These are phyloP conservation scores for Setaria viridis DNA, from an alignment of 202 grass and related monocot genomes.

Conservation along the genomic window DNA sequence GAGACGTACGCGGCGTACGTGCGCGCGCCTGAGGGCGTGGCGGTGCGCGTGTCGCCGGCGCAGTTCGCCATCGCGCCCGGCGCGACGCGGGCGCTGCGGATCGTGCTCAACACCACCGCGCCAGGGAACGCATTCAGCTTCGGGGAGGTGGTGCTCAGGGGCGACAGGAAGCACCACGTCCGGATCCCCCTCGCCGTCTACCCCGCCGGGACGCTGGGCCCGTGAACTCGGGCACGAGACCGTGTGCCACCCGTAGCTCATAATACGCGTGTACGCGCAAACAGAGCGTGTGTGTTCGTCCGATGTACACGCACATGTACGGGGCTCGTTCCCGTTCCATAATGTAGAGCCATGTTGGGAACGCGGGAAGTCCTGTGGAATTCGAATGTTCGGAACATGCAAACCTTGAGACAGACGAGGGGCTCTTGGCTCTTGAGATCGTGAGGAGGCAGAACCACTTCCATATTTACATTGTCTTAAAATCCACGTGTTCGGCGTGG, in stretches of 20 bases:
- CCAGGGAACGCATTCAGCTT: slow-evolving; percentile 65
- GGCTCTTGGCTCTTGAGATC: background rate
- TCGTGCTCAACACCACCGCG: slow-evolving; percentile 61
- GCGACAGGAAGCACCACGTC: slow-evolving; percentile 70
- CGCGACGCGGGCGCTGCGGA: slow-evolving; percentile 49
- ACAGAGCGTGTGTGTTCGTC: background rate
- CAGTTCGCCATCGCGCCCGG: slow-evolving; percentile 63
- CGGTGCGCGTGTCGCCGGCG: slow-evolving; percentile 62
- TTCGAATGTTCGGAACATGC: background rate
- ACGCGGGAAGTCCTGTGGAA: background rate
- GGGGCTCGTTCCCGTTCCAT: background rate
- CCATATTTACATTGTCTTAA: background rate
- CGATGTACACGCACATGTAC: background rate
- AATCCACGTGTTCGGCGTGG: background rate
- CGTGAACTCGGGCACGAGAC: background rate
- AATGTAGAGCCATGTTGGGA: background rate
- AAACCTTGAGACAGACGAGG: background rate
- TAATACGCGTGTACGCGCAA: background rate
- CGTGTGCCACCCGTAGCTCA: background rate
- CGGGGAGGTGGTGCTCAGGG: slow-evolving; percentile 72
- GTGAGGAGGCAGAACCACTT: background rate
- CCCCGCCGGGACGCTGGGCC: slow-evolving; percentile 47
- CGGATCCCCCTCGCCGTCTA: slow-evolving; percentile 72
- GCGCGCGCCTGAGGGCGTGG: slow-evolving; percentile 63
- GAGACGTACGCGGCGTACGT: slow-evolving; percentile 72